These are phyloP conservation scores for Botryobasidium botryosum DNA, from an alignment of 768 basidiomycete genomes.

Conservation along the genomic window DNA sequence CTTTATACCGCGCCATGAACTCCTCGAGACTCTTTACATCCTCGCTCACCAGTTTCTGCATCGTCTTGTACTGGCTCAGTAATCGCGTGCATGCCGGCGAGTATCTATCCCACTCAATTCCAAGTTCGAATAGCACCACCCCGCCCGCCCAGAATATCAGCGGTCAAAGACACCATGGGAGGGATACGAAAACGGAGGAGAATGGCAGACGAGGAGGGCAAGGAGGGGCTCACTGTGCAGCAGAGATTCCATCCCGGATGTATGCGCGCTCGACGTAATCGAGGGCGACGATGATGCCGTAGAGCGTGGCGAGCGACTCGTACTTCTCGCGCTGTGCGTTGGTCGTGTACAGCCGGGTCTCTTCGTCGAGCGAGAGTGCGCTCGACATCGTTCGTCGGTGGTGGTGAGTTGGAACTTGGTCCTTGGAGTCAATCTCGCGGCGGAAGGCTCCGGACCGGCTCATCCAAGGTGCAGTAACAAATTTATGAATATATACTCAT, in stretches of 20 bases:
- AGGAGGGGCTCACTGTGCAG: conserved; percentile 62
- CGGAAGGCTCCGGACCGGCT: no score
- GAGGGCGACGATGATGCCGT: conserved; percentile 75
- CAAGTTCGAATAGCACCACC: not conserved
- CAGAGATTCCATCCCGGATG: conserved; percentile 80
- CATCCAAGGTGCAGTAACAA: no score
- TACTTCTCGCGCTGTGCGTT: conserved; percentile 83
- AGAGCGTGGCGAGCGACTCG: conserved; percentile 77
- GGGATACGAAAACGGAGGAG: no score
- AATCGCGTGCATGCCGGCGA: conserved; percentile 88
- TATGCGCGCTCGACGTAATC: conserved; percentile 95
- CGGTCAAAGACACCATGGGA: not conserved
- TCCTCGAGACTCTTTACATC: conserved; percentile 72
- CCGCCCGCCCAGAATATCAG: not conserved
- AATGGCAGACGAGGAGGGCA: no score
- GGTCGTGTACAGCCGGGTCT: conserved; percentile 71
- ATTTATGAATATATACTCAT: no score
- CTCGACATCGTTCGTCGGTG: conserved; percentile 23
- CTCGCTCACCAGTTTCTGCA: conserved; percentile 87
- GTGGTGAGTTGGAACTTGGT: conserved; percentile 2
- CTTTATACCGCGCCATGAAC: conserved; percentile 81
- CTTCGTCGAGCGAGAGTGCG: conserved; percentile 64
- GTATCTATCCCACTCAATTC: conserved; percentile 48
- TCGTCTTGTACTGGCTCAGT: conserved; percentile 94
- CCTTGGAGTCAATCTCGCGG: no score